Conservation (phyloP, 306 rosid species). For the Delonix regia region DNA sequence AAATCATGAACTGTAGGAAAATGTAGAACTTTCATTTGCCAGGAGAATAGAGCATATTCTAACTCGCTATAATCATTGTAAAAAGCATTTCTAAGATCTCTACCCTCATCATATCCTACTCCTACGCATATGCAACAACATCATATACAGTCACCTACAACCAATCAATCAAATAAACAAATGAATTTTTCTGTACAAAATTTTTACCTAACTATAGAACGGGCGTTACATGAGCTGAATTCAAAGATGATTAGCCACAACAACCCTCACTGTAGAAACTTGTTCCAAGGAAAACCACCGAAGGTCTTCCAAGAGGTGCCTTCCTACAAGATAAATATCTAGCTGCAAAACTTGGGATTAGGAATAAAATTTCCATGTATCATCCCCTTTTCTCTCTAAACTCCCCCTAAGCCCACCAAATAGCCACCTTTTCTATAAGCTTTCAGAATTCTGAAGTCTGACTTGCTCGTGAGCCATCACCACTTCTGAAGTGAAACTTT, state of each 20-base stretch:
- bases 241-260: constrained; percentile 40
- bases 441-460: constrained; percentile 54
- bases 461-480: constrained; percentile 86
- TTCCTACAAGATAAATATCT: constrained; percentile 37
- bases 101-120: constrained; percentile 42
- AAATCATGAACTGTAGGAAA: constrained; percentile 22
- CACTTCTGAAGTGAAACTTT: constrained; percentile 77
- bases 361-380: constrained; percentile 36
- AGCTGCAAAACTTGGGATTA: constrained; percentile 56
- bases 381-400: constrained; percentile 5
- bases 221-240: constrained; percentile 48
- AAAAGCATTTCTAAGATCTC: constrained; percentile 29
- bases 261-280: constrained; percentile 33
- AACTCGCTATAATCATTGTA: constrained; percentile 26
- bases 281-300: constrained; percentile 36
- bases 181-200: constrained; percentile 71
- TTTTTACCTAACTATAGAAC: constrained; percentile 41
- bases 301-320: constrained; percentile 31
- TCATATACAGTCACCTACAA: constrained; percentile 54
- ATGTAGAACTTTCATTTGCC: neutral
- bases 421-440: constrained; percentile 26
- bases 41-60: constrained; percentile 22
- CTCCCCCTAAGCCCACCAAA: constrained; percentile 35
- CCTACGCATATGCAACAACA: constrained; percentile 39
- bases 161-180: constrained; percentile 72